Evolutionary conservation across 495 filamentous ascomycete species (phyloP), one percentile per base, ranked within the genome.

Genomic region (Trichoderma erinaceum): DNA sequence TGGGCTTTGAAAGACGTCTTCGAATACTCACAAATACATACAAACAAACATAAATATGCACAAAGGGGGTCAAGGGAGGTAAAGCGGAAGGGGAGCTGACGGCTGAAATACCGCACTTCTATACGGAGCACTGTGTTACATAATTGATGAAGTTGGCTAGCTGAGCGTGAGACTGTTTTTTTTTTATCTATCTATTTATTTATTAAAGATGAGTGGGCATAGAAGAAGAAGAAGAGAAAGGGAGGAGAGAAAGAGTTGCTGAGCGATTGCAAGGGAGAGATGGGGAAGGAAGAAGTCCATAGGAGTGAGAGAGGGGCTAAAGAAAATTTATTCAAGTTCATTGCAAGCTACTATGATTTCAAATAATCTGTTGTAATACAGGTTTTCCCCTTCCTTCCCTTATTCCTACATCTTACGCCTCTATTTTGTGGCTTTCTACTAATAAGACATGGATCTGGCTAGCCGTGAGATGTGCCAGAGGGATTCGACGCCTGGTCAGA

Each of bases 101-200:
- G 4, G 56, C 25, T 15, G 25, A 32, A 61, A 29, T 29, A 61
- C 25, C 56, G 56, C 11, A 16, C 16, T 1, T 29, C 5, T 7
- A 38, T 38, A 38, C 35, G 35, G 35, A 38, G 35, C 8, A 23
- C 25, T 18, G 56, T 61, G 12, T 61, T 61, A 61, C 35, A 61
- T 61, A 27, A 61, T 61, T 13, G 56, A 61, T 61, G 56, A 61
- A 38, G 56, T 61, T 61, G 56, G 56, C 27, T 32, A 32, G 27
- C 27, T 61, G 23, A 61, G 56, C 56, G 56, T 61, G 56, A 25
- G 56, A 61, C 25, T 32, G 23, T 27, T 18, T 12, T 61, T 21
- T 29, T 29, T 29, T 29, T 29, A 1, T 29, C 29, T 4, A 23
- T 21, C 7, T 48, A 48, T 48, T 48, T 52, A 29, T 32, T 61